Conservation (phyloP, 306 rosid genomes). For the Vicia sativa region DNA sequence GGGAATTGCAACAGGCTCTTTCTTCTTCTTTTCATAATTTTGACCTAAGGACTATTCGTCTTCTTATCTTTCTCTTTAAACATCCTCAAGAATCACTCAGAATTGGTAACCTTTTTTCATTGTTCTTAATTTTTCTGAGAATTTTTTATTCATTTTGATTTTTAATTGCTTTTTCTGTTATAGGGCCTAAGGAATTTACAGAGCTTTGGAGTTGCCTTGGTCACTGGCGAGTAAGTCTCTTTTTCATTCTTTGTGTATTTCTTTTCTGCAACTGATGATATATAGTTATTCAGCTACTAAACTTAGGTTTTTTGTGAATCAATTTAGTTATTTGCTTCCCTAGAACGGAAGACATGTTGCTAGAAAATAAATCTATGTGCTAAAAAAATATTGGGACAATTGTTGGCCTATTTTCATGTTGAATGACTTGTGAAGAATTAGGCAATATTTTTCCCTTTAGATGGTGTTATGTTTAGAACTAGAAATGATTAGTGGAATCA, state of each 20-base stretch:
- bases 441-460: not conserved
- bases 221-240: conserved; percentile 76
- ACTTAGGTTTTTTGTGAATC: not conserved
- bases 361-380: no score
- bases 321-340: not conserved
- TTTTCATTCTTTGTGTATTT: not conserved
- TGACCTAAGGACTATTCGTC: conserved; percentile 71
- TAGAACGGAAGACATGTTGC: no score
- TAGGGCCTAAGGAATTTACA: conserved; percentile 81
- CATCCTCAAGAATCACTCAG: conserved; percentile 51
- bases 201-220: conserved; percentile 85
- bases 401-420: no score
- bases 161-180: conserved; percentile 23
- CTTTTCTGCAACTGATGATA: no score
- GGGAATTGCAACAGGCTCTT: conserved; percentile 80
- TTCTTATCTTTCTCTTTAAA: conserved; percentile 80
- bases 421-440: no score
- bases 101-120: conserved; percentile 42
- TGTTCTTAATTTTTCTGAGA: not conserved
- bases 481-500: no score
- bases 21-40: conserved; percentile 73
- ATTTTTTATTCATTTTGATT: conserved; percentile 30
- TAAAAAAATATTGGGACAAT: no score
- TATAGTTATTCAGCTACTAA: no score
- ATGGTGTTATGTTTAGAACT: no score